These are phyloP conservation scores for Conringia planisiliqua DNA, from an alignment of 345 rosid species.

Conservation along the genomic window DNA sequence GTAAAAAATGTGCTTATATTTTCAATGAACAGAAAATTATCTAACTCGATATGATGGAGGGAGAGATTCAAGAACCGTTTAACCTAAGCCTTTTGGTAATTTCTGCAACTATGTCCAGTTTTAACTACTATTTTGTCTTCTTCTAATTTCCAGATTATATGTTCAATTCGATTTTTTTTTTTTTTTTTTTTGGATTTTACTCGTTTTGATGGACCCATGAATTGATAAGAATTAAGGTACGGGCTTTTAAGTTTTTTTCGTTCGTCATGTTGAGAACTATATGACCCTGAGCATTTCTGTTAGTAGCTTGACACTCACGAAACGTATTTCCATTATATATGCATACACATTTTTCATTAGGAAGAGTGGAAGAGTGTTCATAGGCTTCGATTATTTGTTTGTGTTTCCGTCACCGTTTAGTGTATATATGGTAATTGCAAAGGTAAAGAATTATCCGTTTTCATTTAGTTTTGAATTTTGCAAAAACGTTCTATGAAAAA, in stretches of 20 bases:
- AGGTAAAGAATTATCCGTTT: neutral
- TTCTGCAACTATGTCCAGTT: neutral
- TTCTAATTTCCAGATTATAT: neutral
- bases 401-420: neutral
- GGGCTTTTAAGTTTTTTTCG: neutral
- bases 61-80: conserved; percentile 61
- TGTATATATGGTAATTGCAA: neutral
- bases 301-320: conserved; percentile 7
- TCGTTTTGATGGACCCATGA: neutral
- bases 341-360: neutral
- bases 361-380: neutral
- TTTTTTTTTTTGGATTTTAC: neutral
- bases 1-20: neutral
- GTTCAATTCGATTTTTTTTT: neutral
- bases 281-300: neutral
- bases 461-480: neutral
- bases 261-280: neutral
- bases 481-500: neutral
- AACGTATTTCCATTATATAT: neutral
- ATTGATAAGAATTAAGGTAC: neutral
- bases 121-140: neutral
- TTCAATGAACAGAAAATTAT: neutral
- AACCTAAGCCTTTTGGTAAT: conserved; percentile 60
- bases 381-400: neutral
- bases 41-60: conserved; percentile 47